Percentiles rank a stretch among this genome's conserved stretches.
phyloP scores from a whole-genome alignment of 2,329 filamentous ascomycete species.

The Fusarium tricinctum region DNA sequence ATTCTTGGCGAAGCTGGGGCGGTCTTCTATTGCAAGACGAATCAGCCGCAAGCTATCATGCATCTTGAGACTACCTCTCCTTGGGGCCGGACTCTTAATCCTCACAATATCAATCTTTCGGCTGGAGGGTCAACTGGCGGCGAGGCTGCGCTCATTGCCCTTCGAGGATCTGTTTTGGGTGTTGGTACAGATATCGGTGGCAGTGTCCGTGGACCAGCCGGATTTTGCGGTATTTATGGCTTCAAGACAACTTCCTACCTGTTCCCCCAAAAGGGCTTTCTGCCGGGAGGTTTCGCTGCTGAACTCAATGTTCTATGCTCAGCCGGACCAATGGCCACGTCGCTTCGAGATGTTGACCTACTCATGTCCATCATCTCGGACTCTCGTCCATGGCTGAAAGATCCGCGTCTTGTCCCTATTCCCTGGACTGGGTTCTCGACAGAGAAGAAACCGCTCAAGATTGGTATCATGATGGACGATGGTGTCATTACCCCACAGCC shows the following conservation, averaged over 20 bases:
- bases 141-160: slow-evolving; percentile 56
- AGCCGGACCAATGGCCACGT: slow-evolving; percentile 53
- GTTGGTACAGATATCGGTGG: slow-evolving; percentile 58
- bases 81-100: slow-evolving; percentile 72
- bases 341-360: slow-evolving; percentile 54
- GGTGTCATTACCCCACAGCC: slow-evolving; percentile 56
- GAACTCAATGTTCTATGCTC: slow-evolving; percentile 56
- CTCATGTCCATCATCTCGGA: slow-evolving; percentile 49
- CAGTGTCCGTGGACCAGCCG: slow-evolving; percentile 51
- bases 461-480: slow-evolving; percentile 60
- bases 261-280: slow-evolving; percentile 49
- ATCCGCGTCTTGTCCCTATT: slow-evolving; percentile 52
- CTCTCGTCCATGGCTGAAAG: slow-evolving; percentile 48
- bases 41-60: slow-evolving; percentile 70
- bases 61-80: slow-evolving; percentile 70
- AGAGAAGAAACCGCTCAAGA: slow-evolving; percentile 47
- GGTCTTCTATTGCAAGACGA: slow-evolving; percentile 63
- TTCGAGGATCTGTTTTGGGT: slow-evolving; percentile 56
- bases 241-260: slow-evolving; percentile 43
- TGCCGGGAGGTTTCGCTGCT: slow-evolving; percentile 39
- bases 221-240: slow-evolving; percentile 51
- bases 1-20: slow-evolving; percentile 71
- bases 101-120: slow-evolving; percentile 69
- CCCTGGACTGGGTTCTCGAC: slow-evolving; percentile 45
- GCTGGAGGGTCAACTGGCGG: slow-evolving; percentile 76